Conservation (phyloP, 2,329 filamentous ascomycete genomes). For the Lizonia empirigonia region DNA sequence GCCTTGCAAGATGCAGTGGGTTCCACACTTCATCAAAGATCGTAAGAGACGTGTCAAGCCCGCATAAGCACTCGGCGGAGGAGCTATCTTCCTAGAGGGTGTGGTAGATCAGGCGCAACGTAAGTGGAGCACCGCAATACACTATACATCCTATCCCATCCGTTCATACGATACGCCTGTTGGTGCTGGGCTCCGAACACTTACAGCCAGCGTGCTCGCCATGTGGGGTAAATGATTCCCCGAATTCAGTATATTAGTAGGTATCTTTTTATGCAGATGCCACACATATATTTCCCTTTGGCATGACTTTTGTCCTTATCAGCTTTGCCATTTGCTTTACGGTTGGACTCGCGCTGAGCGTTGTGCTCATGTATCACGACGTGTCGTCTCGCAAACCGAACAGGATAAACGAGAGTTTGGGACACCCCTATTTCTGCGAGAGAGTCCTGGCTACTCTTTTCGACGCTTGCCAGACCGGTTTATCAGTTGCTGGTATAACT, state of each 20-base stretch:
- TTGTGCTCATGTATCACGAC: slow-evolving; percentile 15
- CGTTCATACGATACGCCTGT: too few relatives aligned
- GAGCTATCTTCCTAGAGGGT: too few relatives aligned
- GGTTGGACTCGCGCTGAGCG: slow-evolving; percentile 12
- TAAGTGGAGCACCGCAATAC: too few relatives aligned
- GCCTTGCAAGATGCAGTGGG: neutral
- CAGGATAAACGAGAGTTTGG: too few relatives aligned
- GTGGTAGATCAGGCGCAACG: too few relatives aligned
- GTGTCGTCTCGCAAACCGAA: slow-evolving; percentile 7
- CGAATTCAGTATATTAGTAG: neutral
- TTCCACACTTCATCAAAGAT: neutral
- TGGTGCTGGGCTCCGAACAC: neutral
- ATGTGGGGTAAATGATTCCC: neutral
- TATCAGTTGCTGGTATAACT: too few relatives aligned
- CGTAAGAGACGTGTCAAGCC: neutral
- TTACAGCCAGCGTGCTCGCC: neutral
- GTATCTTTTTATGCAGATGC: neutral
- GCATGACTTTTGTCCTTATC: slow-evolving; percentile 15
- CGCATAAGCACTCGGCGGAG: neutral
- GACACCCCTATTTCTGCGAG: too few relatives aligned
- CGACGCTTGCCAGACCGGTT: too few relatives aligned
- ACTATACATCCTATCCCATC: too few relatives aligned
- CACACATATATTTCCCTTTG: neutral
- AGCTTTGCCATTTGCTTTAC: slow-evolving; percentile 14
- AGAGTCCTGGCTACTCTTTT: too few relatives aligned